A percentile compares a stretch with the other conserved stretches of the same genome.
Evolutionary conservation across 225 moss, liverwort and hornwort species (phyloP).

Genomic region (Sphagnum contortum): DNA sequence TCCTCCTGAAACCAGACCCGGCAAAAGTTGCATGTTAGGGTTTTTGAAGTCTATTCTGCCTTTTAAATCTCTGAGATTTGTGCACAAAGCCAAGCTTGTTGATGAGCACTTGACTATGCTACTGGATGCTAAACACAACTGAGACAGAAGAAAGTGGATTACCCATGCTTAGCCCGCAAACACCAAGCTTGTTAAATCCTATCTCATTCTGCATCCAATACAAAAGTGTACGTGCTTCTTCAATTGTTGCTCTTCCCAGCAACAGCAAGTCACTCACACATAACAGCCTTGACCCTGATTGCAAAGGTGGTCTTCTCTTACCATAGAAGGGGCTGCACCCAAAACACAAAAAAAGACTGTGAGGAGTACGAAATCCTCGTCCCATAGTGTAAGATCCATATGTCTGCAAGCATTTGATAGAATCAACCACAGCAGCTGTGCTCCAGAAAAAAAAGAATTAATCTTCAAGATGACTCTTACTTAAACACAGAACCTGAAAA

Average conservation of each 20-base stretch:
- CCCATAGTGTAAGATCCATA: no score
- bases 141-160: conserved; percentile 7
- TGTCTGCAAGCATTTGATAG: no score
- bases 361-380: no score
- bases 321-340: conserved; percentile 91
- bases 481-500: no score
- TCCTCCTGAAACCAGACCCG: conserved; percentile 43
- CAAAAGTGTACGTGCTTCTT: conserved; percentile 78
- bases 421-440: no score
- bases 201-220: conserved; percentile 67
- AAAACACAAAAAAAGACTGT: conserved; percentile 7
- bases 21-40: not conserved
- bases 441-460: no score
- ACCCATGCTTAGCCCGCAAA: conserved; percentile 99
- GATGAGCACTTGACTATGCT: not conserved
- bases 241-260: conserved; percentile 91
- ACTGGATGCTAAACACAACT: not conserved
- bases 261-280: conserved; percentile 90
- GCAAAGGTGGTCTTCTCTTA: conserved; percentile 64
- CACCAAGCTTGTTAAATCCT: conserved; percentile 82
- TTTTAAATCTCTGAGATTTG: not conserved
- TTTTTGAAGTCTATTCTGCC: not conserved
- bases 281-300: conserved; percentile 76
- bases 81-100: not conserved
- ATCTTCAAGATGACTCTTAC: no score